These are phyloP conservation scores for Xylariaceae sp. DNA, from an alignment of 2,329 filamentous ascomycete genomes.

Conservation along the genomic window DNA sequence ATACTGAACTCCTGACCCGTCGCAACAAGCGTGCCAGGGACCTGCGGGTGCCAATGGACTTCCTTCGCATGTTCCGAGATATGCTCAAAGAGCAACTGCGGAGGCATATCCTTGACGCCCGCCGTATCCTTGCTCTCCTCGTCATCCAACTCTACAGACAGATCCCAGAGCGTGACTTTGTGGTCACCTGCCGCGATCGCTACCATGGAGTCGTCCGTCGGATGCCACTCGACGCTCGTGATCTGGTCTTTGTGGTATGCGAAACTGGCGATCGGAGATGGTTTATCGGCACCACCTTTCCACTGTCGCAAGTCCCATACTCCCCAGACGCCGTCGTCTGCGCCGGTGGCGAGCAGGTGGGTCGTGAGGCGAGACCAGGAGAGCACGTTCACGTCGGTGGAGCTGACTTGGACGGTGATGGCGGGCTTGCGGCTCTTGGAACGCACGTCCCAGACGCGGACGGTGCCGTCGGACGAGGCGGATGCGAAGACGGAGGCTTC, in stretches of 20 bases:
- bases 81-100: conserved; percentile 93
- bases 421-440: conserved; percentile 87
- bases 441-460: conserved; percentile 93
- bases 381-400: conserved; percentile 90
- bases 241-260: conserved; percentile 95
- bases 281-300: conserved; percentile 67
- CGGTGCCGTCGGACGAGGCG: conserved; percentile 86
- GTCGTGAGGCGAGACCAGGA: conserved; percentile 88
- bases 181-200: conserved; percentile 89
- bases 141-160: conserved; percentile 93
- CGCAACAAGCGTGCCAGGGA: conserved; percentile 81
- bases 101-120: conserved; percentile 83
- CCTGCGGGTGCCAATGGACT: conserved; percentile 95
- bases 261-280: conserved; percentile 86
- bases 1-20: conserved; percentile 88
- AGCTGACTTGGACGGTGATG: conserved; percentile 78
- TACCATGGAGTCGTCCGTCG: conserved; percentile 92
- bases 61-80: conserved; percentile 95
- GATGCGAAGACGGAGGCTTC: conserved; percentile 94
- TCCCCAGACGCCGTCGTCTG: conserved; percentile 88
- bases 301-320: conserved; percentile 96
- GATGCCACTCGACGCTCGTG: conserved; percentile 95
- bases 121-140: conserved; percentile 91
- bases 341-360: conserved; percentile 86
- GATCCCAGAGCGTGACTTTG: conserved; percentile 92